Base-by-base conservation (phyloP, 208 protist genomes). In the Leishmania gerbilli region DNA sequence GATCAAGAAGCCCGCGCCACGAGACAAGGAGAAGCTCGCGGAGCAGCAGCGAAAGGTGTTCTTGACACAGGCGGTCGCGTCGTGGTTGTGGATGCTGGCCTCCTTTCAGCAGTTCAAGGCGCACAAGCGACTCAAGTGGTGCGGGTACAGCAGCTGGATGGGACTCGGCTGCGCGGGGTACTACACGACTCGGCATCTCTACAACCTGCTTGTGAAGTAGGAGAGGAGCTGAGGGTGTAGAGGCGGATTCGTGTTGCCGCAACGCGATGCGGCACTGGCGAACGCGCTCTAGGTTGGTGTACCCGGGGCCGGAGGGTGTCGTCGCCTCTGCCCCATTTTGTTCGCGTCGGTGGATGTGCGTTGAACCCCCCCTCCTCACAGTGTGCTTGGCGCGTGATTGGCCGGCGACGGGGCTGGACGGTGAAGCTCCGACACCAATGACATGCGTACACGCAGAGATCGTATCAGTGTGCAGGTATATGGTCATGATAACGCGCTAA, bases 91-190 rank as follows among this genome's bases (percentile, higher is more conserved):
- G 93, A 89, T 95, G 90, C 82, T 96, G 55, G 83, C 90, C 4
- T 88, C 93, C 0, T 84, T 95, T n/a, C 93, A 96, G 83, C 91
- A 95, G 86, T 96, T 96, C 71, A 89, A 89, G 68, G 62, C 87
- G 34, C 85, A 93, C 84, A 92, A 90, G 81, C 88, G 85, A 0
- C 83, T 96, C 58, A 92, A 92, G 79, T 96, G 91, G 85, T 92
- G 90, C 68, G 93, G 93, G 3, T 96, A 95, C 84, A 95, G 93
- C 83, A 95, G 91, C 83, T 96, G 93, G 91, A 90, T 83, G 77
- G 91, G 90, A 9, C 79, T 96, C 0, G 80, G 81, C 47, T 92
- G 83, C 71, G 85, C 86, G 58, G 74, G 81, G 42, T 96, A 96
- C 87, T 96, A 91, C 77, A 91, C 89, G 7, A 83, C 91, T 24